Evolutionary conservation across 1,139 yeast species (phyloP), one percentile per base, ranked within the genome.

Genomic region (Diutina pseudorugosa): DNA sequence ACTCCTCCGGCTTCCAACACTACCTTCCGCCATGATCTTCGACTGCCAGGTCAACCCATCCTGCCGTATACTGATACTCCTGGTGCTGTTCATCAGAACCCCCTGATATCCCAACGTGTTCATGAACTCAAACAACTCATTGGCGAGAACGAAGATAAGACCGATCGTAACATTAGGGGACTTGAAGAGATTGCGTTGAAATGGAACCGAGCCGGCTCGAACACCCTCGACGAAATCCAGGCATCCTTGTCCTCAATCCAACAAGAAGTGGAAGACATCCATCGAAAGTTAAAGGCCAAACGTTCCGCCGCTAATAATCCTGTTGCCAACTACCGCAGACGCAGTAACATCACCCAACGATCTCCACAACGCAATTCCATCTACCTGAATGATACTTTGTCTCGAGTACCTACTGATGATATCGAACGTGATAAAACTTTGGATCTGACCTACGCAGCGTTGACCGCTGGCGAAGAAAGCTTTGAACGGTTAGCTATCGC

Each of bases 401-500:
- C 19, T n/a, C 36, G n/a, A 30, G 19, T 23, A 9, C 6, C 25
- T 7, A 11, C 25, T 6, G 47, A 4, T 12, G 30, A 21, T 18
- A 33, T 12, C 14, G 47, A 43, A 16, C 30, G 47, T 4, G 33
- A 23, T 16, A 43, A 43, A 16, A 43, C 47, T 11, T 25, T 43
- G 20, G 47, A 43, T 16, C 47, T 43, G 47, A 43, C 47, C 25
- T 43, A 43, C 25, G 47, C 47, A 2, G 47, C 47, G 19, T 21
- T 43, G 30, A 43, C 47, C 47, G 47, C 47, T 7, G 47, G 9
- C 5, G 33, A 43, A 14, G 36, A 30, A 9, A 30, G 36, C 16
- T 30, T 30, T 11, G 36, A 30, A n/a, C n/a, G n/a, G n/a, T 14
- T 11, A 4, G 16, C 36, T 11, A 14, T 14, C 12, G 2, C n/a